Evolutionary conservation across 139 green algal species (phyloP), one percentile per base, ranked within the genome.

Genomic region (Coelastrella sp.): DNA sequence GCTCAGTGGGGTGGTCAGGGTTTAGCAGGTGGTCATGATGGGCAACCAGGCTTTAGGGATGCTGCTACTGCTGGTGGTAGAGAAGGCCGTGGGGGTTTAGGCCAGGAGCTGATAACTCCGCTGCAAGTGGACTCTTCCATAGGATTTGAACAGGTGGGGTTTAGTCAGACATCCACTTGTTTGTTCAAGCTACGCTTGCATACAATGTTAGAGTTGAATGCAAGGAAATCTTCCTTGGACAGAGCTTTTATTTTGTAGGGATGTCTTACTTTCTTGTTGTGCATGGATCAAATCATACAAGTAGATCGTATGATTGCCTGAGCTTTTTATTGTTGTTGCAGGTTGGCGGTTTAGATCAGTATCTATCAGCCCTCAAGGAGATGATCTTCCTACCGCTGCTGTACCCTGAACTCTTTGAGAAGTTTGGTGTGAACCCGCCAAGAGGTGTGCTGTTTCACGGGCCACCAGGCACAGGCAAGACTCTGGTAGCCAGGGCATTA

Each of bases 331-430:
- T 38, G 45, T 13, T 6, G 13, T 43, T 74, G 40, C 50, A 93
- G 35, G 91, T 99, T 13, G 96, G 96, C 0, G 96, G 96, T 2
- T 85, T 99, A 69, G 94, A 97, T 50, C 79, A 93, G 30, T 98
- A 98, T 85, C 85, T 99, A 27, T 81, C 90, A 62, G 87, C 93
- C 3, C 94, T 99, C 5, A 99, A 98, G 90, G 96, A 99, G 89
- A 99, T 99, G 96, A 91, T 99, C 1, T 98, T 98, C 87, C 93
- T 99, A 53, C 96, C 96, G 19, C 91, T 99, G 40, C 89, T 98
- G 4, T 99, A 99, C 90, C 96, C 96, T 0, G 94, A 98, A 82
- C 91, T 99, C 4, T 98, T 99, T 87, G 90, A 92, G 71, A 91
- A 91, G 48, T 98, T 99, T 85, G 85, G 94, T 38, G 88, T 98